Base-by-base conservation (phyloP, 495 filamentous ascomycete genomes). In the Halenospora varia region DNA sequence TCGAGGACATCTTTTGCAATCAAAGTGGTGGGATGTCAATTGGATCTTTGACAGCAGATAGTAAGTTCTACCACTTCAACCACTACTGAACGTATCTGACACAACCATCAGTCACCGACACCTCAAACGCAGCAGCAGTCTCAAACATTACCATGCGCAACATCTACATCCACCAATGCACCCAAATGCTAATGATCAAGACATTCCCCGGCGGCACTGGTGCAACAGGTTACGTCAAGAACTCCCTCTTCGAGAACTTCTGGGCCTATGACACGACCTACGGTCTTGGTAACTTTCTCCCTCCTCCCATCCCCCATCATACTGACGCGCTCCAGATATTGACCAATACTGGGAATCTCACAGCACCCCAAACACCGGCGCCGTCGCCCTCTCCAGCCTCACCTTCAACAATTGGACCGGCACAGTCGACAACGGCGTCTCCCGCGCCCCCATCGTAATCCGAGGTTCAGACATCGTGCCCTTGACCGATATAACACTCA, bases 181-280 rank as follows among this genome's bases (percentile, higher is more conserved):
- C 78, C 64, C 75, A 81, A 61, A 82, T 83, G 78, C 72, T 77
- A 61, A 77, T 84, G 75, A 78, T 84, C 70, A 84, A 84, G 68
- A 76, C 71, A 56, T 80, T 75, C 48, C 77, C 78, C 56, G 81
- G 81, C 15, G 81, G 82, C 24, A 72, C 61, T 45, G 29, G 29
- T 35, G 29, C 29, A 35, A 35, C 29, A 35, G 81, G 81, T 9
- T 74, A 72, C 35, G 79, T 82, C 8, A 71, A 70, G 10, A 74
- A 81, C 54, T 60, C 73, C 8, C 46, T 77, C 3, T 73, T 83
- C 19, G 75, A 82, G 58, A 82, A 84, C 67, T 83, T 84, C 69
- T 76, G 77, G 50, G 73, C 69, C 64, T 76, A 72, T 29, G 70
- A 61, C 10, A 71, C 70, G 26, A 63, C 66, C 0, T 75, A 74